Conservation (phyloP, 768 basidiomycete genomes). For the Rossbeevera mucosa region DNA sequence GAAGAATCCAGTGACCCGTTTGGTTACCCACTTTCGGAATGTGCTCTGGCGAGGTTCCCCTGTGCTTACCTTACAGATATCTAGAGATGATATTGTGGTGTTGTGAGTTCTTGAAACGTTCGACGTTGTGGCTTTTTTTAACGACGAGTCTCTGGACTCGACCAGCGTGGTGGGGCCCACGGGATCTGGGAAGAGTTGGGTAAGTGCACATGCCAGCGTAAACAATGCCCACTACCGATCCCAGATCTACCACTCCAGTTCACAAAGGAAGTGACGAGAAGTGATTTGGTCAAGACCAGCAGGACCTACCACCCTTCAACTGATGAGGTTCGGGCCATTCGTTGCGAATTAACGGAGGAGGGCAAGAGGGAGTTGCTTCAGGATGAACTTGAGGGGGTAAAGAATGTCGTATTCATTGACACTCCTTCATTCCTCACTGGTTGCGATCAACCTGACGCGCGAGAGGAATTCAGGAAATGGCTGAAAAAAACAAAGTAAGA, state of each 20-base stretch:
- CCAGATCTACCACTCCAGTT: constrained; percentile 6
- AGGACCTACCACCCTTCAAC: constrained; percentile 5
- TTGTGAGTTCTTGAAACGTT: constrained; percentile 10
- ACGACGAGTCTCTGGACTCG: not conserved
- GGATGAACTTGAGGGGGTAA: constrained; percentile 2
- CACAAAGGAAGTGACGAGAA: constrained; percentile 7
- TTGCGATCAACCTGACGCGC: constrained; percentile 2
- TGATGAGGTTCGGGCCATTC: constrained; percentile 8
- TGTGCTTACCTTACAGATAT: not conserved
- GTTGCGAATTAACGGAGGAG: constrained; percentile 12
- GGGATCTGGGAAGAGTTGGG: constrained; percentile 21
- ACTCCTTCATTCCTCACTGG: constrained; percentile 20
- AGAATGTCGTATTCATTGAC: constrained; percentile 18
- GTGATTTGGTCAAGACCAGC: not conserved
- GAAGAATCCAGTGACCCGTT: not conserved
- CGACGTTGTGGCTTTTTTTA: not conserved
- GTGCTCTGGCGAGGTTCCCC: constrained; percentile 9
- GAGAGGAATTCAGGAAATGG: constrained; percentile 4
- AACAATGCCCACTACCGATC: no score
- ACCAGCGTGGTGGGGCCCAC: constrained; percentile 19
- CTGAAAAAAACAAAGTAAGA: not conserved
- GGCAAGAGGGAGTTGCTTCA: not conserved
- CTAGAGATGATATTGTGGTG: constrained; percentile 13
- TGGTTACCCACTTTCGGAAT: not conserved
- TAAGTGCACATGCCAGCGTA: no score